Evolutionary conservation across 257 asterid species (phyloP), one percentile per base, ranked within the genome.

Genomic region (Cynanchum wilfordii): DNA sequence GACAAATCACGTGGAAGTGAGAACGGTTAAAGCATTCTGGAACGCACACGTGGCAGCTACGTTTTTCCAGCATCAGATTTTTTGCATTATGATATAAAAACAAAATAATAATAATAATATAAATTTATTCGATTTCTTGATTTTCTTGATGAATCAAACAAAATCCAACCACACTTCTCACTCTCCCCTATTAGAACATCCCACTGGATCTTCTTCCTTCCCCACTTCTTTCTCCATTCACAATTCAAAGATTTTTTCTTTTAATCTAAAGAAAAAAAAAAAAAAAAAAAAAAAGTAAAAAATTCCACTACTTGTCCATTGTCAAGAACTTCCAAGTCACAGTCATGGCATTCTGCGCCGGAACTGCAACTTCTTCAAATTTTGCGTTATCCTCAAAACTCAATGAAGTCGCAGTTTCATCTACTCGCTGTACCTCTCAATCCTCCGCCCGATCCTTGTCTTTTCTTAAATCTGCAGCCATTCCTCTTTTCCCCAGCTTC

Each of bases 401-500:
- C 70, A 25, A 8, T 36, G 56, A 15, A 5, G 44, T 24, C 65
- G 19, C 77, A 13, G 52, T 30, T 68, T 45, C 27, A 17, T 40
- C 73, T 8, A 13, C 24, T 49, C 49, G 17, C 51, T 3, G 1
- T 16, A 44, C 13, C 11, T 8, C 22, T 40, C 45, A 47, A 27
- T 59, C 33, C 38, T 56, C 66, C 59, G 3, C 72, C 17, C 79
- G 45, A 78, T 82, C 84, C 13, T 17, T 80, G 54, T 69, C 83
- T 24, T 77, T 82, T 64, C 75, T 79, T 33, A 81, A 82, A 36
- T 80, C 82, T 73, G 52, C 80, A 49, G 25, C 82, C 57, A 29
- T 75, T 71, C 82, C 84, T 55, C 73, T 79, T 13, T 83, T 83
- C 44, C 42, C 84, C 75, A 73, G 60, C 25, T 58, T 73, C 56